A percentile compares a stretch with the other conserved stretches of the same genome.
phyloP scores from a whole-genome alignment of 495 filamentous ascomycete species.

The Penicillium crystallinum region DNA sequence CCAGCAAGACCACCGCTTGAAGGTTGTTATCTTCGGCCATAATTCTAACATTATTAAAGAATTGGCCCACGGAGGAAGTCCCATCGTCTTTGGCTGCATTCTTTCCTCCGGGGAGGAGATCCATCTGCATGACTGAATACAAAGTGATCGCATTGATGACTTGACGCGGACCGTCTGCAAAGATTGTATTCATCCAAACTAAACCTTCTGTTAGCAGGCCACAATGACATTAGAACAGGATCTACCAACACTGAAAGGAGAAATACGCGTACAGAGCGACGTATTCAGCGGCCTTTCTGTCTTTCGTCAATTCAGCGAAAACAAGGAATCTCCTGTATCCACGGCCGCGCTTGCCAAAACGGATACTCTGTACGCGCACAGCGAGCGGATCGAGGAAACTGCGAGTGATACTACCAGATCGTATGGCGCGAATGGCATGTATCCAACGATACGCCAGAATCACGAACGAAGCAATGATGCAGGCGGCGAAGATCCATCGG shows the following conservation, averaged over 20 bases:
- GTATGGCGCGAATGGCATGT: conserved; percentile 72
- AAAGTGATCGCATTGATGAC: conserved; percentile 84
- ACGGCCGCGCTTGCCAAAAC: conserved; percentile 55
- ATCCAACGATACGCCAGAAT: conserved; percentile 73
- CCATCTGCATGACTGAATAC: conserved; percentile 67
- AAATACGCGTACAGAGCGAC: conserved; percentile 92
- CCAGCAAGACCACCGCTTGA: conserved; percentile 73
- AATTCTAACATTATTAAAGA: conserved; percentile 70
- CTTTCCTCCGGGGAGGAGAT: conserved; percentile 57
- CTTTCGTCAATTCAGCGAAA: conserved; percentile 86
- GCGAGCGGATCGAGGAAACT: conserved; percentile 86
- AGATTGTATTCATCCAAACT: conserved; percentile 83
- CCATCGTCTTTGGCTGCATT: conserved; percentile 47
- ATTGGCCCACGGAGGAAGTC: conserved; percentile 48
- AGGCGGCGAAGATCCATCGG: conserved; percentile 86
- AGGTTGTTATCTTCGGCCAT: conserved; percentile 65
- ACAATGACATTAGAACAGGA: not conserved
- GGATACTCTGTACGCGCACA: conserved; percentile 72
- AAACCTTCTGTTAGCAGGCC: conserved; percentile 12
- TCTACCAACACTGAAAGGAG: conserved; percentile 77
- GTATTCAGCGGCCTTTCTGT: conserved; percentile 85
- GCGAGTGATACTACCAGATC: conserved; percentile 77
- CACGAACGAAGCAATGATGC: conserved; percentile 80
- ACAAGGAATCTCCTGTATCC: conserved; percentile 88
- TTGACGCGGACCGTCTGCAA: conserved; percentile 88